Conservation (phyloP, 2,329 filamentous ascomycete genomes). For the Colletotrichum echinochloae region DNA sequence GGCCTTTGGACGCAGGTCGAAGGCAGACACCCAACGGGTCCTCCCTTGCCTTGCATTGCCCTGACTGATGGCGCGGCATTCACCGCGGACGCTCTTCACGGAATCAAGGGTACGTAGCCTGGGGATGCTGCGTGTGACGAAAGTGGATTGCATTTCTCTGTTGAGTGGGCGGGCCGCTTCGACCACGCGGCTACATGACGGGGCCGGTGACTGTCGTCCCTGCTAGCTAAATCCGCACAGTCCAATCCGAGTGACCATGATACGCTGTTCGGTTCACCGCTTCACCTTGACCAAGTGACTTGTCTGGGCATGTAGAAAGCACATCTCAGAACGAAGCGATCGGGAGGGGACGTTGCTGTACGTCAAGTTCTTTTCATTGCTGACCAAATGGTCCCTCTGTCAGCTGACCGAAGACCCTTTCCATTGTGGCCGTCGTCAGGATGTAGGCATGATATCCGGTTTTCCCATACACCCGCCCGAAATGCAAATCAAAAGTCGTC, state of each 20-base stretch:
- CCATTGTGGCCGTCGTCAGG: conserved; percentile 52
- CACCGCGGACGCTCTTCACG: not conserved
- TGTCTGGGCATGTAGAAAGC: conserved; percentile 11
- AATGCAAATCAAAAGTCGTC: conserved; percentile 58
- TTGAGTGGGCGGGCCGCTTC: conserved; percentile 5
- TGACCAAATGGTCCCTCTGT: conserved; percentile 56
- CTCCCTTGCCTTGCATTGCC: not conserved
- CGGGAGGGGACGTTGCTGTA: conserved; percentile 40
- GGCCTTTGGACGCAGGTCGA: conserved; percentile 1
- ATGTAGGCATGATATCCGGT: conserved; percentile 58
- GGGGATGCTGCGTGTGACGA: conserved; percentile 8
- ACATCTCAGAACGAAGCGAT: conserved; percentile 29
- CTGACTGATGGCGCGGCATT: not conserved
- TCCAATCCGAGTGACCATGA: conserved; percentile 7
- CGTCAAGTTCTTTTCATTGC: conserved; percentile 54
- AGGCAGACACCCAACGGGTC: conserved; percentile 18
- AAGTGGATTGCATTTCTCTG: conserved; percentile 3
- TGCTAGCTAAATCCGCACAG: conserved; percentile 16
- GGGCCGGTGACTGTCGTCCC: conserved; percentile 9
- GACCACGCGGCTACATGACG: conserved; percentile 6
- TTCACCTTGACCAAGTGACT: conserved; percentile 29
- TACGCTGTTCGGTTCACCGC: conserved; percentile 14
- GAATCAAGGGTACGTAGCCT: not conserved
- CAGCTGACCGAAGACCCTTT: conserved; percentile 51
- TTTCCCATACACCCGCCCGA: conserved; percentile 60